Percentiles rank a stretch among this genome's conserved stretches.
These are phyloP conservation scores for Orychophragmus violaceus DNA, from an alignment of 345 rosid genomes.

Conservation along the genomic window DNA sequence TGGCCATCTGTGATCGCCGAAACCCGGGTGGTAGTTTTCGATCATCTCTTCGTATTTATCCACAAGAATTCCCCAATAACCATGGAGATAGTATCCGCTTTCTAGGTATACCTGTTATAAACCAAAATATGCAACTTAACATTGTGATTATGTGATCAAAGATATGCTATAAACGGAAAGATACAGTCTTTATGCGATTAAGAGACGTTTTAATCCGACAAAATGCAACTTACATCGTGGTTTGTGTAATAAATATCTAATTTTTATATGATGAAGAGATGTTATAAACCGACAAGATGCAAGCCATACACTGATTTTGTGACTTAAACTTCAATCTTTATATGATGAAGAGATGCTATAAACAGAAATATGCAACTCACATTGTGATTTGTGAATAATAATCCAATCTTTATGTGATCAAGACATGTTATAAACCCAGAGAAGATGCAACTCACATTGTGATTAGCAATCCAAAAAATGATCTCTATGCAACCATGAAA, in stretches of 20 bases:
- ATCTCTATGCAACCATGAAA: not conserved
- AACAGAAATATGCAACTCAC: not conserved
- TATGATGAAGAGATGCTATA: no score
- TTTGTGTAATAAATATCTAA: not conserved
- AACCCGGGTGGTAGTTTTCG: constrained; percentile 51
- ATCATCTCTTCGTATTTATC: constrained; percentile 66
- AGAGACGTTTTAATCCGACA: not conserved
- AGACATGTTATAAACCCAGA: no score
- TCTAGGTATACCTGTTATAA: constrained; percentile 48
- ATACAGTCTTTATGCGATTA: not conserved
- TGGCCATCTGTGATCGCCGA: constrained; percentile 75
- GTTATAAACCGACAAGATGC: not conserved
- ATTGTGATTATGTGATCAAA: not conserved
- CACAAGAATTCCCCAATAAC: constrained; percentile 66
- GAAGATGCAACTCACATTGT: no score
- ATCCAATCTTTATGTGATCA: no score
- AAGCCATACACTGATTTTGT: no score
- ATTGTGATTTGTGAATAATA: not conserved
- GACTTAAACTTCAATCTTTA: no score
- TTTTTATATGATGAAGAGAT: not conserved
- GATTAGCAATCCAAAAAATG: no score
- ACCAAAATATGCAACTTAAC: constrained; percentile 1
- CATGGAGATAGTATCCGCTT: constrained; percentile 64
- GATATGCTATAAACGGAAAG: not conserved
- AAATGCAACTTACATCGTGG: not conserved